A percentile compares a stretch with the other conserved stretches of the same genome.
These are phyloP conservation scores for Eutypa lata DNA, from an alignment of 2,329 filamentous ascomycete genomes.

Conservation along the genomic window DNA sequence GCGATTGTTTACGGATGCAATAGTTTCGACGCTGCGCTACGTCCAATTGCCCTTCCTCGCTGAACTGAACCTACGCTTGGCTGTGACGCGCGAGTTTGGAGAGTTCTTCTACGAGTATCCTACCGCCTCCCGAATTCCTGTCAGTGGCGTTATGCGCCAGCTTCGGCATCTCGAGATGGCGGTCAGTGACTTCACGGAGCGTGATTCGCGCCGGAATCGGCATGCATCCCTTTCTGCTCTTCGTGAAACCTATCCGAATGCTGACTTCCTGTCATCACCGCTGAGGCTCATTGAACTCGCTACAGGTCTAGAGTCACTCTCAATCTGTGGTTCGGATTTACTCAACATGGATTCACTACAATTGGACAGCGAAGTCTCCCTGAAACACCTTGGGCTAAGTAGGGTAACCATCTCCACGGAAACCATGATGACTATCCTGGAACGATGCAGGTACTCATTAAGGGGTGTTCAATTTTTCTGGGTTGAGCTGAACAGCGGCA, in stretches of 20 bases:
- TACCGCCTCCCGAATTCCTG: neutral
- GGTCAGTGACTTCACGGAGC: neutral
- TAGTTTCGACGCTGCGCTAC: neutral
- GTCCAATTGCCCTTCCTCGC: neutral
- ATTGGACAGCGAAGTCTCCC: neutral
- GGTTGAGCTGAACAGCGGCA: neutral
- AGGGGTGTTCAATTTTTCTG: neutral
- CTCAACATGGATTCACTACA: neutral
- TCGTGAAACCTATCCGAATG: neutral
- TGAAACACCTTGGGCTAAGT: neutral
- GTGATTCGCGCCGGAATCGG: neutral
- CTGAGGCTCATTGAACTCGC: neutral
- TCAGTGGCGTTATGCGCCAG: neutral
- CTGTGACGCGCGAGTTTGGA: neutral
- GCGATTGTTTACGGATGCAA: neutral
- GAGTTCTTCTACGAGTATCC: neutral
- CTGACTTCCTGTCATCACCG: neutral
- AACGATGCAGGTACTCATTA: neutral
- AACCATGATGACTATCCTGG: neutral
- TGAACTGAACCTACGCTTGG: neutral
- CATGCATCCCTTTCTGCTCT: neutral
- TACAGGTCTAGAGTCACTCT: neutral
- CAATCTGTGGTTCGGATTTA: neutral
- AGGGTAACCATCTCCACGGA: neutral
- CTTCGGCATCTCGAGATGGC: neutral